phyloP scores from a whole-genome alignment of 257 asterid genomes.

The Linderniella brevidens region DNA sequence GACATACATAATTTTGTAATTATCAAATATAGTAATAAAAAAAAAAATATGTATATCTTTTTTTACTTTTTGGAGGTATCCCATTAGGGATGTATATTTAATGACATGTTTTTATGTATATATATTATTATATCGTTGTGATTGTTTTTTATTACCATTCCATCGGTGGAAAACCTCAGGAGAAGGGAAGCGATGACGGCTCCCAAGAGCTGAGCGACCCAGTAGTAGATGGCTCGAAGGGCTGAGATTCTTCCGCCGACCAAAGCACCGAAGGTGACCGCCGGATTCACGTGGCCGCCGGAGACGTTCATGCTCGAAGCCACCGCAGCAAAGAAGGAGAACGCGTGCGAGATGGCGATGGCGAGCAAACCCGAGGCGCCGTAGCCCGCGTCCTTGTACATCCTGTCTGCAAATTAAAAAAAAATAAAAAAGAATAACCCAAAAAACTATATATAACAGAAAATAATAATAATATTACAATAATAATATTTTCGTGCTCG shows the following conservation, averaged over 20 bases:
- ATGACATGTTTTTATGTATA: too few relatives aligned
- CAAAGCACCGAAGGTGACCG: conserved; percentile 80
- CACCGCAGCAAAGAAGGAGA: conserved; percentile 66
- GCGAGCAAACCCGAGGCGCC: conserved; percentile 44
- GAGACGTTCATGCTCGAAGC: conserved; percentile 80
- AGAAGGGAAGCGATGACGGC: conserved; percentile 59
- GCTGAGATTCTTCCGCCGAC: conserved; percentile 74
- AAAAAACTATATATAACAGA: neutral
- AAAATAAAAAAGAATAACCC: neutral
- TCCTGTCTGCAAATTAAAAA: conserved; percentile 24
- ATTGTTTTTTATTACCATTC: conserved; percentile 28
- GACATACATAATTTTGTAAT: too few relatives aligned
- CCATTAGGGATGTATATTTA: too few relatives aligned
- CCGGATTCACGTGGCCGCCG: conserved; percentile 89
- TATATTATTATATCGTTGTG: too few relatives aligned
- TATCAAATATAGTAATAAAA: too few relatives aligned
- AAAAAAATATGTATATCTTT: too few relatives aligned
- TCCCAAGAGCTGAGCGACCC: conserved; percentile 93
- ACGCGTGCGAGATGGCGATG: conserved; percentile 59
- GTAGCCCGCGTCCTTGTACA: conserved; percentile 32
- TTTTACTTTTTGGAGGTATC: too few relatives aligned
- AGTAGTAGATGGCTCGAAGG: conserved; percentile 65
- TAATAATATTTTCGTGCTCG: neutral
- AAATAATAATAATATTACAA: too few relatives aligned
- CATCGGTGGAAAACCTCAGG: conserved; percentile 48